Conservation (phyloP, 805 yeast genomes). For the Monosporozyma siamensis region DNA sequence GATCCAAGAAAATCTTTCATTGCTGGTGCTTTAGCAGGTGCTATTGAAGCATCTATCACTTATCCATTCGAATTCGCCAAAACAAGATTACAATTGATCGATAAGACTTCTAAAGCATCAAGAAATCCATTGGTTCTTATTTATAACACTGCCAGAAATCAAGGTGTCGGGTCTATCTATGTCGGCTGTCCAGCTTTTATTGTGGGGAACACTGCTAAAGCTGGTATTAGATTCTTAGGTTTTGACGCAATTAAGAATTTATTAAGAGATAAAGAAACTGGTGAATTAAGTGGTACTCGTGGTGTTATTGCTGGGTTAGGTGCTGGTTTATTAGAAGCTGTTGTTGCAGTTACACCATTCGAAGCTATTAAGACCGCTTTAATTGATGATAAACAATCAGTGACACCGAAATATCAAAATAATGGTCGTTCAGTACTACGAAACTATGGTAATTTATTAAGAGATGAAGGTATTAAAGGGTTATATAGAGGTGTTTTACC, state of each 20-base stretch:
- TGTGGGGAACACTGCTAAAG: constrained; percentile 92
- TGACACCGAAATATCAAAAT: constrained; percentile 66
- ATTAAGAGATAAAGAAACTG: constrained; percentile 65
- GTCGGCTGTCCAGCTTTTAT: constrained; percentile 97
- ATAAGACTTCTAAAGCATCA: constrained; percentile 53
- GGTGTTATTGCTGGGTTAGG: constrained; percentile 97
- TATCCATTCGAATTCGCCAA: constrained; percentile 97
- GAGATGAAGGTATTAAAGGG: constrained; percentile 75
- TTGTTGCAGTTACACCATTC: constrained; percentile 91
- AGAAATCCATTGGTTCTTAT: constrained; percentile 80
- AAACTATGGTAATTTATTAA: constrained; percentile 39
- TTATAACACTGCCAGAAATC: constrained; percentile 60
- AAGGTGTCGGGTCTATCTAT: constrained; percentile 72
- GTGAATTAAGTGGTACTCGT: constrained; percentile 78
- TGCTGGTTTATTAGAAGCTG: constrained; percentile 88
- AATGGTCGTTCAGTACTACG: constrained; percentile 47
- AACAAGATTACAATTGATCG: constrained; percentile 78
- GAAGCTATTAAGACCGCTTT: constrained; percentile 94
- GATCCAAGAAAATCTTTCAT: constrained; percentile 76
- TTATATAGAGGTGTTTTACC: constrained; percentile 86
- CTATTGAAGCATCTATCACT: constrained; percentile 83
- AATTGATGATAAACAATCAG: constrained; percentile 81
- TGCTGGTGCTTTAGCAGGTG: constrained; percentile 97
- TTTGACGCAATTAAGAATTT: constrained; percentile 77
- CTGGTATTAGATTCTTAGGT: constrained; percentile 89